phyloP scores from a whole-genome alignment of 306 rosid species.

The Medicago truncatula region MtrunA17r5.0-ANR NC_053046.1:33860501-33861000 shows the following conservation, averaged over 20 bases:
- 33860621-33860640: background rate
- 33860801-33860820: conserved; percentile 40
- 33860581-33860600: conserved; percentile 53
- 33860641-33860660: conserved; percentile 57
- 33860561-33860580: conserved; percentile 4
- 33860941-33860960: conserved; percentile 21
- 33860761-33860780: background rate
- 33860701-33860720: conserved; percentile 28
- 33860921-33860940: background rate
- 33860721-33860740: background rate
- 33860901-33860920: conserved; percentile 40
- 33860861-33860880: background rate
- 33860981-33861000: too few species aligned
- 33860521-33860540: too few species aligned
- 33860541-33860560: too few species aligned
- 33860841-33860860: conserved; percentile 47
- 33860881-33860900: conserved; percentile 21
- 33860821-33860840: conserved; percentile 51
- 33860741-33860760: conserved; percentile 3
- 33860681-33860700: conserved; percentile 36
- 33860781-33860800: background rate
- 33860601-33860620: conserved; percentile 9
- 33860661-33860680: conserved; percentile 44
- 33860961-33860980: background rate
- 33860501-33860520: too few species aligned